Evolutionary conservation across 1,284 basidiomycete species (phyloP), one percentile per base, ranked within the genome.

Genomic region (Cryptococcus floricola): DNA sequence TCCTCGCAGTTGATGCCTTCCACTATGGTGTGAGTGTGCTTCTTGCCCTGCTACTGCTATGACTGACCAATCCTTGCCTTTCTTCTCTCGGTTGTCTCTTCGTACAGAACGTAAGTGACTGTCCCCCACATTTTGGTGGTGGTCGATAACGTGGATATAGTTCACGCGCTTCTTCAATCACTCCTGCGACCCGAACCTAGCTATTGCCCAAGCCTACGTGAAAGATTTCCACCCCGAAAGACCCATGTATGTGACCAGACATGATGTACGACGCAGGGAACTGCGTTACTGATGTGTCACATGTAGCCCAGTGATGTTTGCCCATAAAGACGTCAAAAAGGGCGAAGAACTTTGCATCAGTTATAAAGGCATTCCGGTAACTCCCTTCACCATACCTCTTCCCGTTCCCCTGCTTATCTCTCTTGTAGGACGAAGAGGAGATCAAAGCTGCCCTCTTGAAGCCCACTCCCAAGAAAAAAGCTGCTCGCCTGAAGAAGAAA

Each of bases 141-240:
- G 39, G 54, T 13, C 19, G 39, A 50, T 56, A 31, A 52, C 47
- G 19, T 19, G 48, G 16, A 19, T 28, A 9, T 52, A 76, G 70
- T 74, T 69, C 52, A 76, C 74, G 2, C 68, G 73, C 28, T 76
- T 64, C 45, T 67, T 75, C 27, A 93, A 93, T 66, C 91, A 95
- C 67, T 91, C 87, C 16, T 95, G 91, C 68, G 85, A 90, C 59
- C 91, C 92, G 0, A 96, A 95, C 70, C 84, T 88, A 59, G 73
- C 73, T 5, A 81, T 91, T 12, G 80, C 82, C n/a, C 80, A 88
- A 1, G 86, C 85, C 37, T 87, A 89, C 59, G 83, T 85, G 61
- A 84, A 87, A 68, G 75, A 77, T 54, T 74, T 65, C 44, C 73
- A 77, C 55, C 71, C 74, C 4, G 73, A 75, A 44, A 86, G 59